phyloP scores from a whole-genome alignment of 305 asterid genomes.

The Salvia sclarea region DNA sequence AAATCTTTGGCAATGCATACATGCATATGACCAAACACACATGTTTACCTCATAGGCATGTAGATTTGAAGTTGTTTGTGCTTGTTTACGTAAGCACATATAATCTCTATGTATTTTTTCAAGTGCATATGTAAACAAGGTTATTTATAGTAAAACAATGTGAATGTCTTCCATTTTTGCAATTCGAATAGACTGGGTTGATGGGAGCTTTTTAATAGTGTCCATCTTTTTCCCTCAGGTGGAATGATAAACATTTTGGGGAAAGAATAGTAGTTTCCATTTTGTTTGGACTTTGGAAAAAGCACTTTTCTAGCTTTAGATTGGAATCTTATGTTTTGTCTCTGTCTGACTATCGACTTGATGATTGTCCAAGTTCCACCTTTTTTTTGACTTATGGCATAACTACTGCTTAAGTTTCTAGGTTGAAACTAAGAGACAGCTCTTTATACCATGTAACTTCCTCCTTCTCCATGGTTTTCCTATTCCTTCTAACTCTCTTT shows the following conservation, averaged over 20 bases:
- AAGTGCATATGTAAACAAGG: not conserved
- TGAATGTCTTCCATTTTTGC: not conserved
- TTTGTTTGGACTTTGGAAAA: too few species aligned
- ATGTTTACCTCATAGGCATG: not conserved
- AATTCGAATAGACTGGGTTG: not conserved
- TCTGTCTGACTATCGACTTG: too few species aligned
- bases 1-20: not conserved
- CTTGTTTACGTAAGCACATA: not conserved
- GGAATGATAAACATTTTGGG: not conserved
- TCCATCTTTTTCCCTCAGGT: not conserved
- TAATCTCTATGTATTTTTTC: not conserved
- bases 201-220: not conserved
- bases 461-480: not conserved
- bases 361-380: not conserved
- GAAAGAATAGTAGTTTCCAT: not conserved
- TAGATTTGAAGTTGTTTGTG: not conserved
- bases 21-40: not conserved
- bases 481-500: not conserved
- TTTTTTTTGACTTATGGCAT: not conserved
- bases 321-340: too few species aligned
- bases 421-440: not conserved
- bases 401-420: not conserved
- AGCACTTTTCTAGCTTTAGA: too few species aligned
- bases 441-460: not conserved
- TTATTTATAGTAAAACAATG: not conserved